A percentile compares a stretch with the other conserved stretches of the same genome.
Conservation (phyloP, 2,329 filamentous ascomycete genomes). For the Diaporthe vexans region DNA sequence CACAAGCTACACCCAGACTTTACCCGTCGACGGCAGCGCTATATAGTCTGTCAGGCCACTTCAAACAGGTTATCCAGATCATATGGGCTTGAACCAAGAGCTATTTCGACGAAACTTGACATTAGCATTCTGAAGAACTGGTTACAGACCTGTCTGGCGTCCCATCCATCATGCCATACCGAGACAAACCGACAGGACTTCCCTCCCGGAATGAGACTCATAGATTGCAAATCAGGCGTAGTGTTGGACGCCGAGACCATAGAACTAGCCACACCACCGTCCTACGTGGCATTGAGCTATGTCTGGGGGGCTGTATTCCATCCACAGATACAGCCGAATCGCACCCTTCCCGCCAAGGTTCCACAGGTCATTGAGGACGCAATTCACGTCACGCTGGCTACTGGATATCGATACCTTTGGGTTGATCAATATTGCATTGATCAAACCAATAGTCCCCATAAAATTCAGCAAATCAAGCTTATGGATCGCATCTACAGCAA, state of each 20-base stretch:
- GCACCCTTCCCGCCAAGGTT: not conserved
- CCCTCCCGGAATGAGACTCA: not conserved
- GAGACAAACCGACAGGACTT: accelerated
- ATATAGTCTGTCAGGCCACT: not conserved
- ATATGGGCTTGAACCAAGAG: not conserved
- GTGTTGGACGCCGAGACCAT: not conserved
- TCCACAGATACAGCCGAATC: not conserved
- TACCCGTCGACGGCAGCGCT: not conserved
- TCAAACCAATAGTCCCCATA: not conserved
- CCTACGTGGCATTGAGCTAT: constrained; percentile 1
- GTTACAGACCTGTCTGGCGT: not conserved
- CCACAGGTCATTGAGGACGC: constrained; percentile 9
- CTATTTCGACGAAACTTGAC: not conserved
- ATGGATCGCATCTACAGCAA: not conserved
- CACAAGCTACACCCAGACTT: constrained; percentile 1
- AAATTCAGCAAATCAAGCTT: not conserved
- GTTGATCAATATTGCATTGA: not conserved
- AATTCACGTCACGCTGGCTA: not conserved
- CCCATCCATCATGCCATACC: not conserved
- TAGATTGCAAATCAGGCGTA: not conserved
- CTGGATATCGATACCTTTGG: not conserved
- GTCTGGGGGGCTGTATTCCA: not conserved
- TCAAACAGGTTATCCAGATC: not conserved
- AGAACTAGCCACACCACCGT: no score
- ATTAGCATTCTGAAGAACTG: not conserved